phyloP scores from a whole-genome alignment of 1,284 basidiomycete genomes.

The Trametes pubescens region DNA sequence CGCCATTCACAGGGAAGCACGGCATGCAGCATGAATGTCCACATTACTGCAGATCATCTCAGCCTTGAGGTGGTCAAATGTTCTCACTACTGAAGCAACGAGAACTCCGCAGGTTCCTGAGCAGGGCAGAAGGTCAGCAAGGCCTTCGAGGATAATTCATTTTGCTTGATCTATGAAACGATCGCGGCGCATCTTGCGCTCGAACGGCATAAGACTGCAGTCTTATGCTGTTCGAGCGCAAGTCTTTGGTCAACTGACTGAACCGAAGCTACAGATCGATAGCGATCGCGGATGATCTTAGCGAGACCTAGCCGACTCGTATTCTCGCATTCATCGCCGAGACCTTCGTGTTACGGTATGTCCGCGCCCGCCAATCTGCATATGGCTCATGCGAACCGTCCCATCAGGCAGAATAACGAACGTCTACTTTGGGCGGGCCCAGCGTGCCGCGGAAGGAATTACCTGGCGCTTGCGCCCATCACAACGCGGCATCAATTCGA shows the following conservation, averaged over 20 bases:
- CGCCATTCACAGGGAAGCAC: background rate
- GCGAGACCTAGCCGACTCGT: conserved; percentile 13
- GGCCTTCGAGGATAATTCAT: background rate
- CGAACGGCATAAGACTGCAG: background rate
- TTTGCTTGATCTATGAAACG: conserved; percentile 3
- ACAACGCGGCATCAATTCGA: conserved; percentile 25
- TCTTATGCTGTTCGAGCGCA: background rate
- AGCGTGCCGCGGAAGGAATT: conserved; percentile 7
- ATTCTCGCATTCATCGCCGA: background rate
- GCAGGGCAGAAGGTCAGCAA: background rate
- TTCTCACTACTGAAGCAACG: background rate
- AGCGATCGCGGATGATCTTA: conserved; percentile 20
- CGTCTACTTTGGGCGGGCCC: conserved; percentile 9
- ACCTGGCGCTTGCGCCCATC: conserved; percentile 17
- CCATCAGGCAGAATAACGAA: background rate
- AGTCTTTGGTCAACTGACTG: conserved; percentile 19
- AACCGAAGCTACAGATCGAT: conserved; percentile 13
- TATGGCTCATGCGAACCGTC: background rate
- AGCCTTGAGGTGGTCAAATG: background rate
- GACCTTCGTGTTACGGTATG: conserved; percentile 3
- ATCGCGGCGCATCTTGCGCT: background rate
- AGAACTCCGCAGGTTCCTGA: background rate
- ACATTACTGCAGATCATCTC: background rate
- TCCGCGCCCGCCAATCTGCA: conserved; percentile 9
- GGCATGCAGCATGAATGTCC: background rate